A percentile compares a stretch with the other conserved stretches of the same genome.
Evolutionary conservation across 169 alveolate species (phyloP).

Genomic region (Perkinsus marinus): DNA sequence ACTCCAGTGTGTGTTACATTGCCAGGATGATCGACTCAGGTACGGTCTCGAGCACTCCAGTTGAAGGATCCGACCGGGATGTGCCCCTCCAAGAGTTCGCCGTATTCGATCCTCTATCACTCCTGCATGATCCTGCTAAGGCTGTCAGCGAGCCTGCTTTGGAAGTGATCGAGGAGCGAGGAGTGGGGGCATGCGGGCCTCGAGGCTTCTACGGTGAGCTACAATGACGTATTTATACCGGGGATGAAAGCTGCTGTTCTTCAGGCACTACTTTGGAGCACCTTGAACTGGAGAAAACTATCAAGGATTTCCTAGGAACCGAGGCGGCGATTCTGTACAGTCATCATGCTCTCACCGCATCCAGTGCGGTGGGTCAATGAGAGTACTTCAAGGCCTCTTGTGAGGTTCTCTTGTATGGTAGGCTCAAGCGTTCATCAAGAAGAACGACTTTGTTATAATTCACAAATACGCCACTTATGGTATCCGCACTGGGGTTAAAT

Average conservation of each 20-base stretch:
- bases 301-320: not conserved
- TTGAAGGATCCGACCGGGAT: not conserved
- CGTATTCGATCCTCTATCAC: not conserved
- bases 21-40: not conserved
- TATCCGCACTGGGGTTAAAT: not conserved
- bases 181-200: slow-evolving; percentile 2
- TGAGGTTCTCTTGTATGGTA: not conserved
- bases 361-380: not conserved
- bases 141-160: not conserved
- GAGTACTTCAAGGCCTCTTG: no score
- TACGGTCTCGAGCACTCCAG: not conserved
- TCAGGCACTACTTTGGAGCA: slow-evolving; percentile 10
- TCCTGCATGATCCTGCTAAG: not conserved
- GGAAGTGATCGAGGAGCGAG: not conserved
- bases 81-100: not conserved
- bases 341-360: not conserved
- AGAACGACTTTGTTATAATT: not conserved
- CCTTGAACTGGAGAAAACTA: not conserved
- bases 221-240: no score
- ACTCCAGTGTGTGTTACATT: no score
- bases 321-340: not conserved
- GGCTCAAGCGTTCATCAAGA: not conserved
- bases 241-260: not conserved
- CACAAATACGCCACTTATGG: not conserved
- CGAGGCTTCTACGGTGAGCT: not conserved